Percentiles rank a stretch among this genome's conserved stretches.
phyloP scores from a whole-genome alignment of 1,139 yeast species.

The Debaryomyces sp. region DNA sequence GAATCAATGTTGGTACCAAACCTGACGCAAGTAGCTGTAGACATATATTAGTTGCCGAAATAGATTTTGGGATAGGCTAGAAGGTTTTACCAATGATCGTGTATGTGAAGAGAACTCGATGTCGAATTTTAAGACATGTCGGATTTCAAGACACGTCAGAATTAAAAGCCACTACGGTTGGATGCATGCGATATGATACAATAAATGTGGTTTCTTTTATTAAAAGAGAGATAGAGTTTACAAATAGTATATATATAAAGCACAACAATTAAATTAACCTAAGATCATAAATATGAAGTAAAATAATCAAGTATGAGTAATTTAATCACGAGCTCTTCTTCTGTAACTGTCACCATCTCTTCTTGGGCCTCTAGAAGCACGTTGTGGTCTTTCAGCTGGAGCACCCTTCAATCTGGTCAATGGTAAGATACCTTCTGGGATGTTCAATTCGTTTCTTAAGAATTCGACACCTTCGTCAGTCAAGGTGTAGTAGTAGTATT shows the following conservation, averaged over 20 bases:
- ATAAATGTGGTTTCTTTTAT: conserved; percentile 9
- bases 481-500: conserved; percentile 99
- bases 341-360: conserved; percentile 43
- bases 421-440: conserved; percentile 98
- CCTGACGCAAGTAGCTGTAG: not conserved
- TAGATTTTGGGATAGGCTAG: not conserved
- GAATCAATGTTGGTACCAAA: not conserved
- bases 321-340: conserved; percentile 53
- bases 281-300: conserved; percentile 13
- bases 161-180: not conserved
- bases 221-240: conserved; percentile 11
- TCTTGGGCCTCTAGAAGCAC: conserved; percentile 46
- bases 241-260: conserved; percentile 15
- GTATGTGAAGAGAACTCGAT: not conserved
- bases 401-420: conserved; percentile 96
- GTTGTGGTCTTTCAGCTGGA: conserved; percentile 76
- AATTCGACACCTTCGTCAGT: conserved; percentile 99
- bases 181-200: not conserved
- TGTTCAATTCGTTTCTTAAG: conserved; percentile 97
- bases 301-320: conserved; percentile 13
- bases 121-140: not conserved
- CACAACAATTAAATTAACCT: conserved; percentile 17
- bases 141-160: not conserved
- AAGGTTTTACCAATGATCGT: not conserved
- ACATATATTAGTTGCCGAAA: not conserved